These are phyloP conservation scores for Hymenoscyphus occultus DNA, from an alignment of 2,329 filamentous ascomycete genomes.

Conservation along the genomic window DNA sequence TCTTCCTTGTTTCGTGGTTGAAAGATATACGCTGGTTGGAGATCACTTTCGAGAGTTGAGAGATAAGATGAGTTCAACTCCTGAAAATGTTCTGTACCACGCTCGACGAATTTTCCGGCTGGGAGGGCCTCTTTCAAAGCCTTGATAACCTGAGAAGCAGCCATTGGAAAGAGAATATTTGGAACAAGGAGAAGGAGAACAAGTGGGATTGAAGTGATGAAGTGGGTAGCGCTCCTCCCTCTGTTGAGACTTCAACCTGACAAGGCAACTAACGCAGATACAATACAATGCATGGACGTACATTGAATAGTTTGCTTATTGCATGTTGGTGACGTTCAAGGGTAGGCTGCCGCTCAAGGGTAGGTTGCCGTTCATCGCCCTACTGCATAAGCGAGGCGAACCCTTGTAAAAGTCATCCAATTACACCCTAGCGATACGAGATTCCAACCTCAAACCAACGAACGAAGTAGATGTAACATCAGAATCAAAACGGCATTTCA, in stretches of 20 bases:
- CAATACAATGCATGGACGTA: no score
- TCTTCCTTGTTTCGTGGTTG: neutral
- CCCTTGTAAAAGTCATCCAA: no score
- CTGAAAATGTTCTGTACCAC: neutral
- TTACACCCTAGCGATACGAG: no score
- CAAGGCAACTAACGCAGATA: no score
- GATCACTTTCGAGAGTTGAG: neutral
- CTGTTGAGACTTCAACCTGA: slow-evolving; percentile 1
- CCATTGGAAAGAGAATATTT: neutral
- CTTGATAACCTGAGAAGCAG: neutral
- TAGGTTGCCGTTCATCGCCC: no score
- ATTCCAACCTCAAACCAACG: neutral
- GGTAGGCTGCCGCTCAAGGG: no score
- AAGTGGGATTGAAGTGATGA: neutral
- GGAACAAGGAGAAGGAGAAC: neutral
- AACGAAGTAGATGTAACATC: neutral
- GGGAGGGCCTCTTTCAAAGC: neutral
- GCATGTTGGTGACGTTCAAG: no score
- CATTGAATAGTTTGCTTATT: no score
- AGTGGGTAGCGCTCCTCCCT: neutral
- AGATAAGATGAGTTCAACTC: neutral
- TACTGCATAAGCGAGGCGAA: no score
- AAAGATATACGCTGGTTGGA: neutral
- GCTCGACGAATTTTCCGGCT: neutral
- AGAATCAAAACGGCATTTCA: neutral